These are phyloP conservation scores for Fraxinus angustifolia DNA, from an alignment of 305 asterid genomes.

Conservation along the genomic window DNA sequence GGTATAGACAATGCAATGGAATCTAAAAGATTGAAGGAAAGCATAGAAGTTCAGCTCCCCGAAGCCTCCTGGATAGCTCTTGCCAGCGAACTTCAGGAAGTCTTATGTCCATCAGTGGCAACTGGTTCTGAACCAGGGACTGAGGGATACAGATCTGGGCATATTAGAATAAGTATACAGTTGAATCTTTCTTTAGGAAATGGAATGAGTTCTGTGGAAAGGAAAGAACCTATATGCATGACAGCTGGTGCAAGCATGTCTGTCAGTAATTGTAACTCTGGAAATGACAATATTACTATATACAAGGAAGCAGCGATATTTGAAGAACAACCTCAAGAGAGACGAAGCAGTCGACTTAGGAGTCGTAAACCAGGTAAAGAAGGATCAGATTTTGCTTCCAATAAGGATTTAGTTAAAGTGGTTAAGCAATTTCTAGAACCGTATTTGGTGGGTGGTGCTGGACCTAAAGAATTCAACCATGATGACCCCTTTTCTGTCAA, in stretches of 20 bases:
- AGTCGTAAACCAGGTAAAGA: constrained; percentile 96
- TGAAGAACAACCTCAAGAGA: constrained; percentile 95
- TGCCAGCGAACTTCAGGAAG: constrained; percentile 54
- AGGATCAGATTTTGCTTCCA: constrained; percentile 59
- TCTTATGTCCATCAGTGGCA: constrained; percentile 40
- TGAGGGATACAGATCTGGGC: constrained; percentile 43
- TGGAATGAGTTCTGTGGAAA: constrained; percentile 32
- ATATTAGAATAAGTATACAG: constrained; percentile 49
- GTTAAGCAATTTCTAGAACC: constrained; percentile 72
- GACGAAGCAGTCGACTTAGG: constrained; percentile 96
- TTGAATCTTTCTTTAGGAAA: constrained; percentile 57
- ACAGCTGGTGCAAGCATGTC: constrained; percentile 37
- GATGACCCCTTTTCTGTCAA: constrained; percentile 33
- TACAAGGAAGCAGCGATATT: constrained; percentile 51
- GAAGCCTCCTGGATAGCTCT: constrained; percentile 87
- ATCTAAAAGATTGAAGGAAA: constrained; percentile 61
- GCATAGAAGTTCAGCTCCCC: constrained; percentile 58
- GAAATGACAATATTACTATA: constrained; percentile 32
- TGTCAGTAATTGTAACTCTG: constrained; percentile 36
- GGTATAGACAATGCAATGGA: constrained; percentile 40
- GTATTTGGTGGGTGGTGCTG: constrained; percentile 48
- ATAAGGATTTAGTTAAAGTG: constrained; percentile 75
- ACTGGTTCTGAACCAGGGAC: constrained; percentile 38
- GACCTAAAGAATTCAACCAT: constrained; percentile 34
- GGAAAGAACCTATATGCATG: constrained; percentile 34